Base-by-base conservation (phyloP, 2,329 filamentous ascomycete species). In the Hymenoscyphus occultus region DNA sequence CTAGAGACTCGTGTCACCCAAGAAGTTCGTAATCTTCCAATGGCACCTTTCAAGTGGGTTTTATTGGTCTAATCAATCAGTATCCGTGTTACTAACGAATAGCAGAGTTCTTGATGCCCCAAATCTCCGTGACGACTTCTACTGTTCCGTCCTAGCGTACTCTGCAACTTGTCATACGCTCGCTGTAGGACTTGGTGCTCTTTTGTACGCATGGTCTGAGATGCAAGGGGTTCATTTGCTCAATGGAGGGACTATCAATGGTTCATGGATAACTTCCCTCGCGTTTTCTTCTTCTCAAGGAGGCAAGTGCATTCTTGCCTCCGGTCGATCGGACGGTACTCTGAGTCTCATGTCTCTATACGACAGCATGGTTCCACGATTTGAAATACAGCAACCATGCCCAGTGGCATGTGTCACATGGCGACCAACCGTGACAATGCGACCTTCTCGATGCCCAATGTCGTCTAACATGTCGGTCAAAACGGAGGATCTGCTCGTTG, bases 121-220 rank as follows among this genome's bases (percentile, higher is more conserved):
- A 2, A 86, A 87, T 61, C 81, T 98, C n/a, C 87, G 92, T 64
- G 93, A 98, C 72, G 94, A 99, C 77, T 99, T 93, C 76, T 99
- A 99, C 76, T 97, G 93, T 78, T 95, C 93, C 0, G 83, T 93
- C 2, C 82, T 99, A 62, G 92, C 95, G 10, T 98, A 97, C 76
- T 96, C 90, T 0, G 77, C 84, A 51, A 90, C 86, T 7, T 85
- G 87, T 60, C 85, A 90, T 62, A 91, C 89, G 14, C 83, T 99
- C 16, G 94, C 92, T 19, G 91, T 98, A 19, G 94, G 92, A 0
- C 82, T 98, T 14, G 89, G 89, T 0, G 87, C 89, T 62, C 82
- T 88, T 42, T 84, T 99, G 4, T 97, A 96, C 76, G 85, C 91
- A 5, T 99, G 94, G 95, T 94, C 92, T 0, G 93, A 98, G 75